phyloP scores from a whole-genome alignment of 2,329 filamentous ascomycete species.

The Arthroderma sp. region DNA sequence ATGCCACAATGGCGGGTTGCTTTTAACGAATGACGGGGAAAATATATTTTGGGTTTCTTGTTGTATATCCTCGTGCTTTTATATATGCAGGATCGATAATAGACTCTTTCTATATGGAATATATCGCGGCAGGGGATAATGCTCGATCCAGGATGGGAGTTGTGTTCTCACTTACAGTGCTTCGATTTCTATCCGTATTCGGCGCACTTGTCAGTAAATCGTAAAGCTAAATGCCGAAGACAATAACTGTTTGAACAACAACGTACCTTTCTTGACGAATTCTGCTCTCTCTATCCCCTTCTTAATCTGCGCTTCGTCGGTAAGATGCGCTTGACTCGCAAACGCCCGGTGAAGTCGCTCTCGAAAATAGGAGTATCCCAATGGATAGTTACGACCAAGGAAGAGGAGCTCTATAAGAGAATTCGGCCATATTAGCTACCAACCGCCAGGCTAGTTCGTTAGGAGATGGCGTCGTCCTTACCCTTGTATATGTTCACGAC shows the following conservation, averaged over 20 bases:
- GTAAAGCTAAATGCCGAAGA: background rate
- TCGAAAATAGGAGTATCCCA: slow-evolving; percentile 72
- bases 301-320: slow-evolving; percentile 61
- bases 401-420: slow-evolving; percentile 59
- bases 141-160: background rate
- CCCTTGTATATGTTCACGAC: slow-evolving; percentile 87
- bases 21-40: too few relatives aligned
- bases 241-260: background rate
- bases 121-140: too few relatives aligned
- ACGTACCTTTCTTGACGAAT: slow-evolving; percentile 76
- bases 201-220: slow-evolving; percentile 2
- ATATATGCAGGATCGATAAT: too few relatives aligned
- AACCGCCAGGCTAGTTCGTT: too few relatives aligned
- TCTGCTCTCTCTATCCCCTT: slow-evolving; percentile 64
- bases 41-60: too few relatives aligned
- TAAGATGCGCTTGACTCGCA: slow-evolving; percentile 55
- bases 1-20: too few relatives aligned
- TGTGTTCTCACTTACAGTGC: slow-evolving; percentile 54
- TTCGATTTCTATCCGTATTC: slow-evolving; percentile 61
- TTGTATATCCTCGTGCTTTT: too few relatives aligned
- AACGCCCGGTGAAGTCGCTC: slow-evolving; percentile 76
- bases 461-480: slow-evolving; percentile 19
- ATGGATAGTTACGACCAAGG: slow-evolving; percentile 73
- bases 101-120: too few relatives aligned
- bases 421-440: background rate